Evolutionary conservation across 345 rosid genomes (phyloP).

Genomic region (Populus pruinosa): DNA sequence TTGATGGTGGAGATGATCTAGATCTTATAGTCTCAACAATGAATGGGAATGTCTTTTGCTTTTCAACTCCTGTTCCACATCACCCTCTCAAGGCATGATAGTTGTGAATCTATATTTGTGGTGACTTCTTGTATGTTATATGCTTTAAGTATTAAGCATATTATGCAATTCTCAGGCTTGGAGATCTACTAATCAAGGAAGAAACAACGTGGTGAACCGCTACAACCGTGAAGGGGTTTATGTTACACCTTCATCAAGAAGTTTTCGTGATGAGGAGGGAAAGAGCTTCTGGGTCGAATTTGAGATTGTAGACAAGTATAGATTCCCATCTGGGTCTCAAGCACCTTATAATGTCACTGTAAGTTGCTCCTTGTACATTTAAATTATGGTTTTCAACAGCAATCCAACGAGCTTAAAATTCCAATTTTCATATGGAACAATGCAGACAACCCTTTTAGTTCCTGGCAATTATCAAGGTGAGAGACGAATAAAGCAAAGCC

Average conservation of each 20-base stretch:
- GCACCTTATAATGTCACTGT: conserved; percentile 95
- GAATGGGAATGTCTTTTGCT: conserved; percentile 99
- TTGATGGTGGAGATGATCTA: conserved; percentile 99
- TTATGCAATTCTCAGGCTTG: conserved; percentile 65
- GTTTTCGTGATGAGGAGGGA: conserved; percentile 98
- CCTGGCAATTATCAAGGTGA: conserved; percentile 98
- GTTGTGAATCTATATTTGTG: conserved; percentile 12
- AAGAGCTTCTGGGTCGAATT: conserved; percentile 95
- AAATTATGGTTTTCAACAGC: conserved; percentile 1
- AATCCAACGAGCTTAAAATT: neutral
- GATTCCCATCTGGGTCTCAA: conserved; percentile 87
- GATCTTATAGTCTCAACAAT: conserved; percentile 95
- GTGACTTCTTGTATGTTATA: neutral
- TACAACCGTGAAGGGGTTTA: conserved; percentile 77
- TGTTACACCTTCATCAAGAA: conserved; percentile 80
- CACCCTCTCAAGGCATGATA: conserved; percentile 91
- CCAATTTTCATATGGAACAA: conserved; percentile 7
- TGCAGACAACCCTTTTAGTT: conserved; percentile 83
- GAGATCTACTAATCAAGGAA: conserved; percentile 89
- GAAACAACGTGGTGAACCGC: conserved; percentile 75
- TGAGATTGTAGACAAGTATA: conserved; percentile 80
- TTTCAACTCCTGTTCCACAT: conserved; percentile 91
- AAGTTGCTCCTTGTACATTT: conserved; percentile 28
- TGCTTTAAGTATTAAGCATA: neutral
- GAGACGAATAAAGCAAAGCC: conserved; percentile 62